Conservation (phyloP, 805 yeast species). For the Wickerhamiella alocasiicola region DNA sequence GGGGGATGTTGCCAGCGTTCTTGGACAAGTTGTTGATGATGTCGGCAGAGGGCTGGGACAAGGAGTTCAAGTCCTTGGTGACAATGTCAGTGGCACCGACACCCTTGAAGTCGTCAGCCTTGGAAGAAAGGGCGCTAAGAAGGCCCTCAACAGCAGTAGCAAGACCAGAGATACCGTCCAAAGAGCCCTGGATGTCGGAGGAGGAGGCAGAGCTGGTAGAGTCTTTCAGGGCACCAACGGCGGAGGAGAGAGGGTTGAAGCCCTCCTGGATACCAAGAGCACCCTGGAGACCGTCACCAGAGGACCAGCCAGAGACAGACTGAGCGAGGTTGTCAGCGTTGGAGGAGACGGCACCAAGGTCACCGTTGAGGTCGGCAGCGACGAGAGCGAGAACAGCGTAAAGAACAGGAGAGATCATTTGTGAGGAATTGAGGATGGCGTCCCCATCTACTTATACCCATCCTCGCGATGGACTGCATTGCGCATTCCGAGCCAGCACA, state of each 20-base stretch:
- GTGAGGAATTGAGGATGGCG: not conserved
- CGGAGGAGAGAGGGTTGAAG: slow-evolving; percentile 11
- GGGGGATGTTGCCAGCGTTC: slow-evolving; percentile 11
- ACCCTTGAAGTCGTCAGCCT: slow-evolving; percentile 18
- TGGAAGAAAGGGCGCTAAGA: slow-evolving; percentile 15
- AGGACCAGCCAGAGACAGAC: slow-evolving; percentile 13
- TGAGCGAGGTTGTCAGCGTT: slow-evolving; percentile 9
- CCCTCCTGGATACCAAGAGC: slow-evolving; percentile 15
- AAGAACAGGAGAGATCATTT: slow-evolving; percentile 9
- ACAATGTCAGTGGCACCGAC: too few relatives aligned
- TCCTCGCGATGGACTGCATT: slow-evolving; percentile 3
- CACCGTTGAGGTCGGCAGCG: slow-evolving; percentile 12
- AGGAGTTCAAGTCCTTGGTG: slow-evolving; percentile 13
- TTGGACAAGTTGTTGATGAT: slow-evolving; percentile 12
- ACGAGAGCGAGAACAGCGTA: slow-evolving; percentile 8
- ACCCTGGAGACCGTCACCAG: slow-evolving; percentile 13
- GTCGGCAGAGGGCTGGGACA: too few relatives aligned
- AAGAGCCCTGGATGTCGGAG: not conserved
- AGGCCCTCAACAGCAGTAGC: slow-evolving; percentile 13
- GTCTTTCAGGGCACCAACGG: slow-evolving; percentile 7
- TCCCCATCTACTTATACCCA: not conserved
- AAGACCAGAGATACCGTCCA: slow-evolving; percentile 11
- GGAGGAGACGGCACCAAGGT: slow-evolving; percentile 10
- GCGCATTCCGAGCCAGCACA: slow-evolving; percentile 1
- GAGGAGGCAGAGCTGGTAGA: slow-evolving; percentile 2